Percentiles rank a stretch among this genome's conserved stretches.
Conservation (phyloP, 441 rosid species). For the Omphalea diandra region DNA sequence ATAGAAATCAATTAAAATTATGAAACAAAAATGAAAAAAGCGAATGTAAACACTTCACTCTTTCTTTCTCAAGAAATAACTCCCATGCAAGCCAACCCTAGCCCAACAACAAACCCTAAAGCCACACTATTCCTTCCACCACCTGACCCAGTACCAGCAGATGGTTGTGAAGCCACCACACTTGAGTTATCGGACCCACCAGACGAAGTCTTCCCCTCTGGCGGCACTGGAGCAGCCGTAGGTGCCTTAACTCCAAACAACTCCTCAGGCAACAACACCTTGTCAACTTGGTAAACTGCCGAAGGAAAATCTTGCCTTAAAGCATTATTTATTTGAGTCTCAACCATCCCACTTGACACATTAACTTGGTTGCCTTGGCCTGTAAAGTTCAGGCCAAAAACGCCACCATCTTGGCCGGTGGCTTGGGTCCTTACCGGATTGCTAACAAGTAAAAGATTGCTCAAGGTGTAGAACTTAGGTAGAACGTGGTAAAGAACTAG, state of each 20-base stretch:
- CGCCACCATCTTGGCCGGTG: conserved; percentile 42
- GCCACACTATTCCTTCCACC: conserved; percentile 32
- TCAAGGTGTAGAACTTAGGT: conserved; percentile 49
- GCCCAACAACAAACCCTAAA: conserved; percentile 40
- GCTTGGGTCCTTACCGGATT: conserved; percentile 67
- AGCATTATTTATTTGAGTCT: conserved; percentile 54
- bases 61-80: conserved; percentile 28
- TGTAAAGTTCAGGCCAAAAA: conserved; percentile 60
- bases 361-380: conserved; percentile 62
- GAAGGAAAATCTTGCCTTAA: conserved; percentile 44
- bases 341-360: conserved; percentile 54
- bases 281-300: conserved; percentile 66
- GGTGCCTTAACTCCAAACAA: conserved; percentile 44
- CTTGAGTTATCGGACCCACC: conserved; percentile 16
- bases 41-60: background rate
- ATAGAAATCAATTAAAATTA: background rate
- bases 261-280: conserved; percentile 59
- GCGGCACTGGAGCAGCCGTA: conserved; percentile 32
- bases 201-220: conserved; percentile 21
- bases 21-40: background rate
- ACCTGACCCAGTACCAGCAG: conserved; percentile 26
- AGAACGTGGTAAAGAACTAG: conserved; percentile 55
- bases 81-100: conserved; percentile 40
- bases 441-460: conserved; percentile 48
- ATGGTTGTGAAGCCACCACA: conserved; percentile 21